phyloP scores from a whole-genome alignment of 805 yeast genomes.

The Komagataella ulmi region DNA sequence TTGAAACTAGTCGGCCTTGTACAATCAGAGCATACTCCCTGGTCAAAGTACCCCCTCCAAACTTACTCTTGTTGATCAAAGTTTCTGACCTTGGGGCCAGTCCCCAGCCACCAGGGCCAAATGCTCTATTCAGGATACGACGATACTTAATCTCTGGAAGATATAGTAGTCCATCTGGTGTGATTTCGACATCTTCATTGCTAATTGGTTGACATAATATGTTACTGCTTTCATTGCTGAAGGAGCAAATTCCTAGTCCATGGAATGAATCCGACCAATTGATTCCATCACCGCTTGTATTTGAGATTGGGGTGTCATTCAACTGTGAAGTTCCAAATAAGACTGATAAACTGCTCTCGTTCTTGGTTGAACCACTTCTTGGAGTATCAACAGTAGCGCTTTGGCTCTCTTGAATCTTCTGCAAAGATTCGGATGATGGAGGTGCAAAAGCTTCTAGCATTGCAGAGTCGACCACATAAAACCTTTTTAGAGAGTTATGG shows the following conservation, averaged over 20 bases:
- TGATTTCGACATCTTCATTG: slow-evolving; percentile 73
- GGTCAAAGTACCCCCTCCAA: slow-evolving; percentile 36
- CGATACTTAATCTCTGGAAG: slow-evolving; percentile 94
- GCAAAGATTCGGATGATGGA: too few species aligned
- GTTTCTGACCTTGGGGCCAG: slow-evolving; percentile 88
- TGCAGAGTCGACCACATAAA: not conserved
- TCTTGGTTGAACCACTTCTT: not conserved
- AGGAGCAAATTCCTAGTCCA: slow-evolving; percentile 76
- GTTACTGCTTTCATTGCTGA: slow-evolving; percentile 43
- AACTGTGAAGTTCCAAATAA: not conserved
- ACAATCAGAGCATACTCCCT: slow-evolving; percentile 85
- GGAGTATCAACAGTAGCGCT: not conserved
- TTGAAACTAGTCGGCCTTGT: slow-evolving; percentile 76
- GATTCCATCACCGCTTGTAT: slow-evolving; percentile 11
- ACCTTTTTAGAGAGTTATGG: not conserved
- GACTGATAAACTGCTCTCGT: not conserved
- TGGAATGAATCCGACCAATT: slow-evolving; percentile 85
- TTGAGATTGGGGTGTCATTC: not conserved
- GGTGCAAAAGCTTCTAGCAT: not conserved
- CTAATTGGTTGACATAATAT: slow-evolving; percentile 51
- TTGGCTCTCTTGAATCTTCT: not conserved
- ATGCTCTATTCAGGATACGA: slow-evolving; percentile 74
- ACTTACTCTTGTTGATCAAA: slow-evolving; percentile 49
- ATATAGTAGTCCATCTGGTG: slow-evolving; percentile 88
- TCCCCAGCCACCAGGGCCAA: slow-evolving; percentile 99